Evolutionary conservation across 202 grass and related monocot genomes (phyloP).

Genomic region (Zizania palustris): DNA sequence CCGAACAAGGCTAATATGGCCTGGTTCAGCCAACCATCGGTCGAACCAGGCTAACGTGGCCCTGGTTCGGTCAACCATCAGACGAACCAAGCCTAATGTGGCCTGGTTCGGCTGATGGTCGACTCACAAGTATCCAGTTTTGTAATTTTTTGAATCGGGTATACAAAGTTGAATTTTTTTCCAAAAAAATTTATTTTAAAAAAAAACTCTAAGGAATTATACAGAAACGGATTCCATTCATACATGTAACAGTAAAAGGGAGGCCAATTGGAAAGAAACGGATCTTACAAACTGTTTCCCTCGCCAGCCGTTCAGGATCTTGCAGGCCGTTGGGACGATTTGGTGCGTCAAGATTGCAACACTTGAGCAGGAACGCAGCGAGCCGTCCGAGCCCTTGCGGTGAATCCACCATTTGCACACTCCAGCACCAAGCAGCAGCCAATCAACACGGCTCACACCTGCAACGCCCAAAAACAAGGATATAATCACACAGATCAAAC

Average conservation of each 20-base stretch:
- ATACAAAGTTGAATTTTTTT: too few species aligned
- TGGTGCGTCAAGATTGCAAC: slow-evolving; percentile 58
- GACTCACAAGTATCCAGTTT: too few species aligned
- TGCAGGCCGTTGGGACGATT: slow-evolving; percentile 64
- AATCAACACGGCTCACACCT: slow-evolving; percentile 47
- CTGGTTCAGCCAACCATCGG: too few species aligned
- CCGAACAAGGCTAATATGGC: too few species aligned
- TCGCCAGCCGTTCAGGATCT: slow-evolving; percentile 64
- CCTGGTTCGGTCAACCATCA: too few species aligned
- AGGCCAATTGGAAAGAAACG: not conserved
- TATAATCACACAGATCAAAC: not conserved
- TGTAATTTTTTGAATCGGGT: too few species aligned
- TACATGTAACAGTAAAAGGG: not conserved
- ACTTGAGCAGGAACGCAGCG: slow-evolving; percentile 54
- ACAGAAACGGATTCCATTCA: not conserved
- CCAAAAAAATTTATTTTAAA: too few species aligned
- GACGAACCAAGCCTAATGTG: too few species aligned
- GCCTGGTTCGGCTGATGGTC: too few species aligned
- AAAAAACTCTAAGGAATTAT: not conserved
- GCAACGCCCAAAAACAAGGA: slow-evolving; percentile 28
- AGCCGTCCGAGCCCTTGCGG: slow-evolving; percentile 58
- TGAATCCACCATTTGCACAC: slow-evolving; percentile 65
- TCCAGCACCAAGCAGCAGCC: not conserved
- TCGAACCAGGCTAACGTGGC: too few species aligned
- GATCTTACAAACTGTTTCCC: slow-evolving; percentile 86